Base-by-base conservation (phyloP, 2,329 filamentous ascomycete genomes). In the Neopestalotiopsis rosae region DNA sequence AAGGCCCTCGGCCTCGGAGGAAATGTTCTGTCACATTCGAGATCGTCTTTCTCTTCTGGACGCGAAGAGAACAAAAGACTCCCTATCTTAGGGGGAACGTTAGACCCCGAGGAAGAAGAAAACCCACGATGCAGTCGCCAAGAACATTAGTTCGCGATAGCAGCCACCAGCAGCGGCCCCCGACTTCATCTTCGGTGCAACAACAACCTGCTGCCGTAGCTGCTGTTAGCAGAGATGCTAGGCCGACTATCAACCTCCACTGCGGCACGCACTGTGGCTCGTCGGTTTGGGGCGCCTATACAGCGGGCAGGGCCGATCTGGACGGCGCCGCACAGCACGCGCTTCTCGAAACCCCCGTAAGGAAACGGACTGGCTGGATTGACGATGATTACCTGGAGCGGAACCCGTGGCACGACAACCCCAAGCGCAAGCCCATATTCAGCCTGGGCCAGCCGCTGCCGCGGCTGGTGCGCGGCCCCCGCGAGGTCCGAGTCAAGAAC, bases 361-460 rank as follows among this genome's bases (percentile, higher is more conserved):
- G 17, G 3, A 17, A 64, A 45, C 61, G 38, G 7, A 10, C 34
- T 5, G 67, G 63, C 17, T 75, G 72, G 72, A 66, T 75, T 9
- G 70, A 75, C 30, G 71, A 72, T 1, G 70, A 73, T 4, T 76
- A 76, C 32, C 69, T 71, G 13, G 67, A 74, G 12, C 52, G 62
- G 20, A 76, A 77, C 66, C 75, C 75, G 3, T 76, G 71, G 75
- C 69, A 76, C 34, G 71, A 71, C 17, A 64, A 71, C 24, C 14
- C 57, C 17, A 72, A 67, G 3, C 68, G 69, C 30, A 75, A 73
- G 61, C 72, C 74, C 3, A 65, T 76, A 20, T 78, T 72, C 57
- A 76, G 75, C 57, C 65, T 78, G 13, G 74, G 74, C 1, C 68
- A 65, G 40, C 72, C 75, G 5, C 65, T 77, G 4, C 76, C 75